phyloP scores from a whole-genome alignment of 495 filamentous ascomycete species.

The Podospora appendiculata region DNA sequence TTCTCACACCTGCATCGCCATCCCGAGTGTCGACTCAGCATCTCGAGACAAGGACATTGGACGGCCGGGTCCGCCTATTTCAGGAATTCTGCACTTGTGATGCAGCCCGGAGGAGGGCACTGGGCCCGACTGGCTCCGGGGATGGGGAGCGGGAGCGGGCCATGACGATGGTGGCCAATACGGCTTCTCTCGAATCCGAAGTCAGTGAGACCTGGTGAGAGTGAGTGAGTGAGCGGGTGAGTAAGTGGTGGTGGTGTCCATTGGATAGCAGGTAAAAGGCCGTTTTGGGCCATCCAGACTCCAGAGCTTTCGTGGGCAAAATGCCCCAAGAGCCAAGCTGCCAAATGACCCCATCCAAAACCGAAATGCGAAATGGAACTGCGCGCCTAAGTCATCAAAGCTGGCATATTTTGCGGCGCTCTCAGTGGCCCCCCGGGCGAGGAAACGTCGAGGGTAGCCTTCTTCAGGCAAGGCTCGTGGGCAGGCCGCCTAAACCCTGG shows the following conservation, averaged over 20 bases:
- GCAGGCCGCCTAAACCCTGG: constrained; percentile 1
- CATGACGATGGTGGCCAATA: too few relatives aligned
- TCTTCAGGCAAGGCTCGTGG: constrained; percentile 3
- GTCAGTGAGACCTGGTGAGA: not conserved
- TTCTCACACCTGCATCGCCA: not conserved
- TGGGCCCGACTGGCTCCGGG: too few relatives aligned
- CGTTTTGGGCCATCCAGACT: not conserved
- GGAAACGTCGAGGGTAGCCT: constrained; percentile 2
- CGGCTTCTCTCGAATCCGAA: too few relatives aligned
- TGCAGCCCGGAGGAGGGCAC: not conserved
- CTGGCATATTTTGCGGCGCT: constrained; percentile 2
- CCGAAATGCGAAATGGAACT: not conserved
- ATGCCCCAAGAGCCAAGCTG: not conserved
- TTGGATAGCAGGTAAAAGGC: not conserved
- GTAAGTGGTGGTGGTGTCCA: not conserved
- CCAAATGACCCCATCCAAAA: not conserved
- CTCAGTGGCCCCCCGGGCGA: constrained; percentile 5
- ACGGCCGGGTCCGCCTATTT: too few relatives aligned
- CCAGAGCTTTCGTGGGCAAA: not conserved
- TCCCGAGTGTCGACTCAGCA: not conserved
- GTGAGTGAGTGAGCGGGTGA: not conserved
- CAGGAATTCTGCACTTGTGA: not conserved
- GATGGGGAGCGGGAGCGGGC: too few relatives aligned
- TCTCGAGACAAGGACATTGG: not conserved
- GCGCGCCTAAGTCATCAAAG: constrained; percentile 24